Conservation (phyloP, 768 basidiomycete genomes). For the Rhodotorula babjevae region DNA sequence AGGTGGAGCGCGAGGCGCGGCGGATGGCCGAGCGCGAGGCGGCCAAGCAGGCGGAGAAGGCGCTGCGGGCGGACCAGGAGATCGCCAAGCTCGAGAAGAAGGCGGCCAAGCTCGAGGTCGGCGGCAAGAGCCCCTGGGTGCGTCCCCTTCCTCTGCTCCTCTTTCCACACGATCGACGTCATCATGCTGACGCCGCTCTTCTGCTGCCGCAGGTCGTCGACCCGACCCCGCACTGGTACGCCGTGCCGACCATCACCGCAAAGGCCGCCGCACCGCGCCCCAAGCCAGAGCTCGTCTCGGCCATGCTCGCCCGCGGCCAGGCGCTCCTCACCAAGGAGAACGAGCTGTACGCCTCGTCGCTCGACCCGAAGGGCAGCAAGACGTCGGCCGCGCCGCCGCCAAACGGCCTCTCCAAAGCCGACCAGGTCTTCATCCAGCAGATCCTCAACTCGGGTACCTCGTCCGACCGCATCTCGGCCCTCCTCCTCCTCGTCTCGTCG, state of each 20-base stretch:
- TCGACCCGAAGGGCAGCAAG: constrained; percentile 39
- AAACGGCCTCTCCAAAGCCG: constrained; percentile 38
- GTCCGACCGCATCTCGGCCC: constrained; percentile 82
- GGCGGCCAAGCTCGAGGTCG: background rate
- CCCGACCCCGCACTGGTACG: constrained; percentile 42
- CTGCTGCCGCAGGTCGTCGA: constrained; percentile 40
- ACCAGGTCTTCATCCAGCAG: constrained; percentile 64
- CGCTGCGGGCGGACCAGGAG: background rate
- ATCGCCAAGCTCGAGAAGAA: constrained; percentile 10
- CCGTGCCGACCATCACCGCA: constrained; percentile 23
- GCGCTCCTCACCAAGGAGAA: constrained; percentile 42
- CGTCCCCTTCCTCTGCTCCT: background rate
- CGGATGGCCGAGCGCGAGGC: constrained; percentile 20
- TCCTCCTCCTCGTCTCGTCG: constrained; percentile 75
- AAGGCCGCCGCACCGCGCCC: constrained; percentile 23
- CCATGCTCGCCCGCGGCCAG: constrained; percentile 39
- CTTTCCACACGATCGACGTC: background rate
- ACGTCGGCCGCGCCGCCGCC: constrained; percentile 36
- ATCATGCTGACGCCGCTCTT: no score
- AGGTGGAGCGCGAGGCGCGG: constrained; percentile 29
- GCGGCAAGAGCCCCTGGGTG: constrained; percentile 27
- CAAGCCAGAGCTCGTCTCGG: constrained; percentile 12
- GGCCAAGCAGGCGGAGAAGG: constrained; percentile 7
- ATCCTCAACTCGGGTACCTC: constrained; percentile 84
- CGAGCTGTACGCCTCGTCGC: constrained; percentile 39